A percentile compares a stretch with the other conserved stretches of the same genome.
phyloP scores from a whole-genome alignment of 192 early-diverging fungal genomes.

The Chytriomyces hyalinus region DNA sequence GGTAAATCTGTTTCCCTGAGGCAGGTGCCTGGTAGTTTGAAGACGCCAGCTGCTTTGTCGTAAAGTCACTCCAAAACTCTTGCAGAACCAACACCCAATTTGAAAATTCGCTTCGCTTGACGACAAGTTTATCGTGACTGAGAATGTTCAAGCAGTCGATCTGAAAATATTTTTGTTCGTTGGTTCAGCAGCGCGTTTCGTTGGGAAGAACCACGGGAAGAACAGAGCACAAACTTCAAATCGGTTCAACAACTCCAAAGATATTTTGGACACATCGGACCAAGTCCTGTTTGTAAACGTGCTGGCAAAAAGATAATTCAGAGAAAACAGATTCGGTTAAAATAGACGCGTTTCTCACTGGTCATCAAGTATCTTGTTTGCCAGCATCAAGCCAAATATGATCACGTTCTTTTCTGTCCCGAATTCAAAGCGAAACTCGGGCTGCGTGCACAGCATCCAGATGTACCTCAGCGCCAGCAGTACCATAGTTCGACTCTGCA shows the following conservation, averaged over 20 bases:
- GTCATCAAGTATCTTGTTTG: conserved; percentile 36
- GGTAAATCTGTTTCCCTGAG: too few relatives aligned
- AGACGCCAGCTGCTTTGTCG: too few relatives aligned
- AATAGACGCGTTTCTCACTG: conserved; percentile 7
- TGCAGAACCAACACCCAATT: conserved; percentile 13
- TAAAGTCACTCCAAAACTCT: conserved; percentile 9
- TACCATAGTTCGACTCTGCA: conserved; percentile 24
- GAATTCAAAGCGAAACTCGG: conserved; percentile 7
- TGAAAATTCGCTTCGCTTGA: conserved; percentile 21
- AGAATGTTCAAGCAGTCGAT: conserved; percentile 25
- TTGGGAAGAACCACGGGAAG: background rate
- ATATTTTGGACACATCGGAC: conserved; percentile 35
- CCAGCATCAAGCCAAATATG: conserved; percentile 33
- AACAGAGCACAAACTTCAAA: conserved; percentile 18
- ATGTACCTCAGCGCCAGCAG: conserved; percentile 29
- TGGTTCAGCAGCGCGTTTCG: background rate
- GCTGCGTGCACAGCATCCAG: conserved; percentile 8
- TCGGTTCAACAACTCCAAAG: conserved; percentile 20
- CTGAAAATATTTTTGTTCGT: background rate
- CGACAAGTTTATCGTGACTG: conserved; percentile 22
- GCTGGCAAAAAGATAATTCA: background rate
- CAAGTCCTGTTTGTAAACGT: conserved; percentile 34
- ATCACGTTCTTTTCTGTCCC: conserved; percentile 34
- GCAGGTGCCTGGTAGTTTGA: too few relatives aligned
- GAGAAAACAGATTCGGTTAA: background rate